Percentiles rank a stretch among this genome's conserved stretches.
Evolutionary conservation across 495 filamentous ascomycete species (phyloP).

Genomic region (Talaromyces ruber): DNA sequence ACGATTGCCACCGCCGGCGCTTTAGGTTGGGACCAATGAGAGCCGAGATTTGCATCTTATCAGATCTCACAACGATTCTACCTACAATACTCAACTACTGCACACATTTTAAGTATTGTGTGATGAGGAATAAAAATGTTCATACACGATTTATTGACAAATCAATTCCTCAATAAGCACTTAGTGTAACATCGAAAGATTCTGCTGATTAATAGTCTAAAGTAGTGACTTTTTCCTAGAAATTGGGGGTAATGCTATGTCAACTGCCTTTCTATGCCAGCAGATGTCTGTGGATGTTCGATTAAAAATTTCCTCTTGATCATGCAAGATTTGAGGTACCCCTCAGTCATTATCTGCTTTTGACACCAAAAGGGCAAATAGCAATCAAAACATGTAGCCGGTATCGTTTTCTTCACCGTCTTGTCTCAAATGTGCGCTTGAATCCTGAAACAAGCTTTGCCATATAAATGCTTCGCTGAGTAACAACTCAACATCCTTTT

Average conservation of each 20-base stretch:
- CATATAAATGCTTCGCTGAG: conserved; percentile 95
- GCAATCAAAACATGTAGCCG: neutral
- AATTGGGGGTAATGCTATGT: neutral
- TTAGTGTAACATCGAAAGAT: neutral
- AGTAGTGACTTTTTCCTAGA: neutral
- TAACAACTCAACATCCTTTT: conserved; percentile 93
- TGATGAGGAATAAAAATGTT: neutral
- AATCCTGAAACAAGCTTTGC: conserved; percentile 87
- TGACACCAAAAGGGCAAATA: neutral
- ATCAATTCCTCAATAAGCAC: neutral
- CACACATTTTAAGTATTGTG: neutral
- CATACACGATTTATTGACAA: neutral
- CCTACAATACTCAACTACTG: neutral
- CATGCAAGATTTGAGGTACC: neutral
- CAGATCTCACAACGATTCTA: neutral
- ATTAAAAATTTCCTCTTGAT: neutral
- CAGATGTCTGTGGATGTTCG: neutral
- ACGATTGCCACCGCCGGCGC: neutral
- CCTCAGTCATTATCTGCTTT: neutral
- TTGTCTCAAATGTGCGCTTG: conserved; percentile 68
- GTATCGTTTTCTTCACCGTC: conserved; percentile 18
- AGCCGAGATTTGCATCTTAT: neutral
- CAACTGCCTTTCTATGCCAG: neutral
- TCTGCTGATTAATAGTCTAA: neutral
- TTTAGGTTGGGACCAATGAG: neutral